Evolutionary conservation across 305 asterid species (phyloP).

Genomic region (Nicotiana rustica): DNA sequence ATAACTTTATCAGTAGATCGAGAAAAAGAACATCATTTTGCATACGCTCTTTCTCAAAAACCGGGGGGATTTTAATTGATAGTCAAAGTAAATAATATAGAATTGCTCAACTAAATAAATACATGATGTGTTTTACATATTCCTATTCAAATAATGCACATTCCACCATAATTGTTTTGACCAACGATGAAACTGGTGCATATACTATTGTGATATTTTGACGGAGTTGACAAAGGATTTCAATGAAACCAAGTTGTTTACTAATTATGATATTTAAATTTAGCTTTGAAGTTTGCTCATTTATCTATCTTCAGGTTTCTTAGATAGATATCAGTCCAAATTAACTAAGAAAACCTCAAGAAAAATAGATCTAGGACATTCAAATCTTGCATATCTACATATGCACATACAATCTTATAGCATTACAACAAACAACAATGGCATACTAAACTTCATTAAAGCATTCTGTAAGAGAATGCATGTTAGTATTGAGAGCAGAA

Average conservation of each 20-base stretch:
- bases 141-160: too few relatives aligned
- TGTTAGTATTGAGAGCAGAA: background rate
- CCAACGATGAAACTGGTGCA: too few relatives aligned
- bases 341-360: background rate
- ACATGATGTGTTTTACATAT: too few relatives aligned
- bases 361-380: background rate
- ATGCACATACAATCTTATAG: background rate
- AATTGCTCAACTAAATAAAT: too few relatives aligned
- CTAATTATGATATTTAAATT: background rate
- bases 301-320: background rate
- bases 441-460: background rate
- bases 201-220: too few relatives aligned
- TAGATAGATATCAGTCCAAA: background rate
- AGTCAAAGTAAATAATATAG: too few relatives aligned
- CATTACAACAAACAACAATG: background rate
- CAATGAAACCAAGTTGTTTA: slow-evolving; percentile 4
- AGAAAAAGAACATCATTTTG: too few relatives aligned
- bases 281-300: background rate
- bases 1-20: too few relatives aligned
- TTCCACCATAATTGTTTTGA: too few relatives aligned
- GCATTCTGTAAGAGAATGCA: background rate
- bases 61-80: too few relatives aligned
- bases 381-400: background rate
- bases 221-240: background rate
- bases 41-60: too few relatives aligned